phyloP scores from a whole-genome alignment of 257 asterid genomes.

The Anisodus tanguticus region DNA sequence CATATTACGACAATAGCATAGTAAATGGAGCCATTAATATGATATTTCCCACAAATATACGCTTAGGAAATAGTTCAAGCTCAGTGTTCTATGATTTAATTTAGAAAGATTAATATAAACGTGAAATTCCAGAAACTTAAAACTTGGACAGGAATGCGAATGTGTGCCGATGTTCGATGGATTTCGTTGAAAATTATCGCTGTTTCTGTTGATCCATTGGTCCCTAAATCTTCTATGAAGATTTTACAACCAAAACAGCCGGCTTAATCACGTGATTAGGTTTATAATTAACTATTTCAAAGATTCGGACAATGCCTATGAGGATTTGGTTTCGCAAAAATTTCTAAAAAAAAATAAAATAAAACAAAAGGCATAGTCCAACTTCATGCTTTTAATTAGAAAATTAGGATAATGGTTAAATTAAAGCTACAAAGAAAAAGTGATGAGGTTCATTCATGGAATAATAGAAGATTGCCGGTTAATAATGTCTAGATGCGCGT shows the following conservation, averaged over 20 bases:
- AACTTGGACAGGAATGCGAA: conserved; percentile 16
- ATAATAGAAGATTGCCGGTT: too few relatives aligned
- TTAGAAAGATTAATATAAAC: neutral
- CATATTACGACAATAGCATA: conserved; percentile 2
- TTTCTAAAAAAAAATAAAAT: too few relatives aligned
- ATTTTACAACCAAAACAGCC: conserved; percentile 23
- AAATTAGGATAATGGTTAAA: neutral
- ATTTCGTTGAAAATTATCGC: neutral
- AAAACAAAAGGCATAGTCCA: neutral
- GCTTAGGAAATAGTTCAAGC: conserved; percentile 21
- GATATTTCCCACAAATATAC: conserved; percentile 31
- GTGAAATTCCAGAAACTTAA: neutral
- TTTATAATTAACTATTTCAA: conserved; percentile 9
- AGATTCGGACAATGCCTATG: conserved; percentile 16
- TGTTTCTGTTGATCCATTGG: conserved; percentile 25
- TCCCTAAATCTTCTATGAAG: conserved; percentile 29
- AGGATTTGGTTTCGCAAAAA: conserved; percentile 10
- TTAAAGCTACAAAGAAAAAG: neutral
- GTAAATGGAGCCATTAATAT: neutral
- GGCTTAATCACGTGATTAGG: conserved; percentile 30
- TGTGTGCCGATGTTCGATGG: conserved; percentile 27
- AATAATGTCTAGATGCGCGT: too few relatives aligned
- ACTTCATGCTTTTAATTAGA: neutral
- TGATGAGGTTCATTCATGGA: neutral
- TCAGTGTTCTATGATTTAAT: neutral